These are phyloP conservation scores for Xerocomus brunneocitrinus DNA, from an alignment of 768 basidiomycete genomes.

Conservation along the genomic window DNA sequence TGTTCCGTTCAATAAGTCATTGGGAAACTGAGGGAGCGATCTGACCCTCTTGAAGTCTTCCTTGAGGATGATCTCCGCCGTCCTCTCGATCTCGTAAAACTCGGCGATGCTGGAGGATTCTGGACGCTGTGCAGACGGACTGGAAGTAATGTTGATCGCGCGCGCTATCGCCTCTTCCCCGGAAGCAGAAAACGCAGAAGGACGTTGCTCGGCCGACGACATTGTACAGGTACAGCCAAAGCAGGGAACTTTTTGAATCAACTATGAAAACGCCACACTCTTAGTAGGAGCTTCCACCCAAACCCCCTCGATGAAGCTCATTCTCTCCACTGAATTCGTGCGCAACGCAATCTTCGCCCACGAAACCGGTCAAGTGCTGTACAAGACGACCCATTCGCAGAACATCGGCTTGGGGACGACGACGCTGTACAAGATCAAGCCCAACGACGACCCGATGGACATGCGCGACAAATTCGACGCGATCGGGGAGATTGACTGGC, in stretches of 20 bases:
- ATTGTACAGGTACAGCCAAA: neutral
- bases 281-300: neutral
- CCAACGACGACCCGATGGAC: slow-evolving; percentile 18
- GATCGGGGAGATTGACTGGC: slow-evolving; percentile 36
- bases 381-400: slow-evolving; percentile 25
- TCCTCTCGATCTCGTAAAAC: slow-evolving; percentile 73
- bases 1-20: neutral
- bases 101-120: slow-evolving; percentile 45
- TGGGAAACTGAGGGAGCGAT: neutral
- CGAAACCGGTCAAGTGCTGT: slow-evolving; percentile 25
- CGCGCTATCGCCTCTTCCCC: slow-evolving; percentile 63
- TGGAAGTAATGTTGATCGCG: slow-evolving; percentile 43
- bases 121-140: slow-evolving; percentile 31
- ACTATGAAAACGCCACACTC: neutral
- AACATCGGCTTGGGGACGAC: slow-evolving; percentile 14
- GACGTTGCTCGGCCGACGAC: slow-evolving; percentile 5
- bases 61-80: slow-evolving; percentile 52
- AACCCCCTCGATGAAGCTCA: slow-evolving; percentile 16
- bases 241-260: neutral
- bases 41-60: slow-evolving; percentile 70
- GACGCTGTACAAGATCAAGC: slow-evolving; percentile 23
- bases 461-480: slow-evolving; percentile 28
- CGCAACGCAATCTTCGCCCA: slow-evolving; percentile 24
- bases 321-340: slow-evolving; percentile 19
- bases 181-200: slow-evolving; percentile 45